Evolutionary conservation across 1,139 yeast species (phyloP), one percentile per base, ranked within the genome.

Genomic region (Barnettozyma hawaiiensis): DNA sequence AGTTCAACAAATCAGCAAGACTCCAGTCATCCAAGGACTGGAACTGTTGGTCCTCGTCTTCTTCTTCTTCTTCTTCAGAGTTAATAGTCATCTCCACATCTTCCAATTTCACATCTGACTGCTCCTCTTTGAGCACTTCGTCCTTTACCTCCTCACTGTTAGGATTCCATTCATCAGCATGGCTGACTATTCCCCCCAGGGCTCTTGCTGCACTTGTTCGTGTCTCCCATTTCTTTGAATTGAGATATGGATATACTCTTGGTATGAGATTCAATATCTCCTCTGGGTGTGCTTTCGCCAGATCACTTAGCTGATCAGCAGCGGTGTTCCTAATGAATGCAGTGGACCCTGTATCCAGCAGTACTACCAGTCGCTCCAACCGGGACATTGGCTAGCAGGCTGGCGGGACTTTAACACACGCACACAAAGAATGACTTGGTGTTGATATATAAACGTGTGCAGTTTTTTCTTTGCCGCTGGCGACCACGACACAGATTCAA

Each of bases 121-220:
- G 66, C 43, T 68, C 71, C 37, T 69, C 59, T 46, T 65, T 65
- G 31, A 60, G 47, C 42, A 57, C 57, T n/a, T 46, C 50, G 27
- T 48, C 51, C 41, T 37, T 37, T 0, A 34, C 36, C 11, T 44
- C 42, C 7, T 53, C 60, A 10, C 55, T 60, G 28, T 86, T 85
- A 2, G 98, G 98, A 57, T 87, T 87, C 97, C 97, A 94, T 31
- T 71, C 57, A 1, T 76, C 74, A 0, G 92, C 80, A 60, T 87
- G 82, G 42, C 79, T 76, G 7, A 89, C 94, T 29, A 94, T 89
- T 3, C 95, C 96, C 12, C 97, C 97, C 56, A 94, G 77, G 0
- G 98, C 98, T 47, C 90, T 69, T 1, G 97, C 97, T 1, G 98
- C 95, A 1, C 97, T 81, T 2, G 85, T 82, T 62, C 99, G 76